Base-by-base conservation (phyloP, 345 rosid genomes). In the Excoecaria cochinchinensis region DNA sequence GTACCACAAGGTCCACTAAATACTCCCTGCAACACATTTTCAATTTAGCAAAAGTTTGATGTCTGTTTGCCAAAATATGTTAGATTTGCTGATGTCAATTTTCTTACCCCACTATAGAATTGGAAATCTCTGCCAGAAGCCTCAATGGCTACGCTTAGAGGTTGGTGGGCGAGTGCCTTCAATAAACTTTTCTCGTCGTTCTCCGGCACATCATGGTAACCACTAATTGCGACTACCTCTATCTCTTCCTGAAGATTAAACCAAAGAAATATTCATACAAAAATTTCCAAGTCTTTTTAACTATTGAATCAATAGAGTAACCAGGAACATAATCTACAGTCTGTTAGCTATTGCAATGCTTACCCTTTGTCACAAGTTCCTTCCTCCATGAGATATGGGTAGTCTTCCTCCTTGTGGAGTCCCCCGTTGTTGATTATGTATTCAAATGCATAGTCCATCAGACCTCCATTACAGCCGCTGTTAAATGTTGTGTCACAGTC, bases 1-100 rank as follows among this genome's bases (percentile, higher is more conserved):
- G 80, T 86, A 50, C 96, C 91, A 66, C 96, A 94, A 31, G 80
- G 75, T 69, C 98, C 93, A 58, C 83, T 83, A 70, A 88, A 90
- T 40, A 94, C 90, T 5, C 98, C 97, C 96, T 94, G 81, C 71
- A 79, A 66, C 51, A 42, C 40, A 52, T 3, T 17, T 21, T 19
- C 12, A 46, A 15, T 46, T 22, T 5, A 46, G 57, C 13, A 36
- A 9, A 52, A 51, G 11, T 25, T 15, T 10, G 47, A 36, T 31
- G 25, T 51, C 3, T 25, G 40, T 22, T 44, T 42, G 16, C 31
- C 31, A 12, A 67, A 42, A 22, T 72, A 16, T 62, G 9, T 21
- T n/a, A 25, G 11, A 63, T 52, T 5, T 63, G 46, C 19, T 38
- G n/a, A 24, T 13, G 55, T 53, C 46, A 52, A 8, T 22, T 21